A percentile compares a stretch with the other conserved stretches of the same genome.
phyloP scores from a whole-genome alignment of 495 filamentous ascomycete genomes.

The Apodospora peruviana region DNA sequence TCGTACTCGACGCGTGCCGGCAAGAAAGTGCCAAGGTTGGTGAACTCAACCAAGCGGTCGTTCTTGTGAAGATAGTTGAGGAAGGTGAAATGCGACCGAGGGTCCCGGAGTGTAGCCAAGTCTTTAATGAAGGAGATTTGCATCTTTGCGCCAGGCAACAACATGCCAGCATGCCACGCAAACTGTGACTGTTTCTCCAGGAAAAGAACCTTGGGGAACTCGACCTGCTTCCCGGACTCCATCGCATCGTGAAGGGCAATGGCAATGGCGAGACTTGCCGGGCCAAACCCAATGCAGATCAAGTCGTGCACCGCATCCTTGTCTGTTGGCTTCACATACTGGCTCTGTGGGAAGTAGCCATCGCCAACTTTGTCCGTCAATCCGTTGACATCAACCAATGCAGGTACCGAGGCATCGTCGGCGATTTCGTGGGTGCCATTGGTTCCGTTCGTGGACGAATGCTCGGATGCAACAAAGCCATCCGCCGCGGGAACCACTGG shows the following conservation, averaged over 20 bases:
- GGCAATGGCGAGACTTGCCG: slow-evolving; percentile 87
- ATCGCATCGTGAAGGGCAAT: slow-evolving; percentile 76
- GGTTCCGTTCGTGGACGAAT: slow-evolving; percentile 3
- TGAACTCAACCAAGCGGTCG: slow-evolving; percentile 76
- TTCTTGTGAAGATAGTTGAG: slow-evolving; percentile 85
- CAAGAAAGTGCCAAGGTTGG: slow-evolving; percentile 82
- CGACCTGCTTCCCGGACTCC: slow-evolving; percentile 31
- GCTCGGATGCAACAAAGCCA: neutral
- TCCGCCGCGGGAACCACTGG: neutral
- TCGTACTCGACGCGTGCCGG: slow-evolving; percentile 86
- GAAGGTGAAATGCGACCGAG: slow-evolving; percentile 89
- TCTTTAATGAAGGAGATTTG: slow-evolving; percentile 98
- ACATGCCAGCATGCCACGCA: slow-evolving; percentile 92
- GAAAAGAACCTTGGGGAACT: slow-evolving; percentile 67
- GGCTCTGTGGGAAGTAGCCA: slow-evolving; percentile 15
- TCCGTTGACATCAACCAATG: neutral
- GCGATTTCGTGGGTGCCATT: slow-evolving; percentile 10
- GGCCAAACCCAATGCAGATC: slow-evolving; percentile 88
- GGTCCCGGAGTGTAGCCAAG: slow-evolving; percentile 81
- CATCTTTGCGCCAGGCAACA: slow-evolving; percentile 89
- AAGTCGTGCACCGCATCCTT: slow-evolving; percentile 66
- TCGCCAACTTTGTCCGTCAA: slow-evolving; percentile 2
- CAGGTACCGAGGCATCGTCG: neutral
- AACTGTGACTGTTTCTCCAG: slow-evolving; percentile 80
- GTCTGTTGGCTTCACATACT: slow-evolving; percentile 10